These are phyloP conservation scores for Chytriomyces confervae DNA, from an alignment of 192 early-diverging fungal genomes.

Conservation along the genomic window DNA sequence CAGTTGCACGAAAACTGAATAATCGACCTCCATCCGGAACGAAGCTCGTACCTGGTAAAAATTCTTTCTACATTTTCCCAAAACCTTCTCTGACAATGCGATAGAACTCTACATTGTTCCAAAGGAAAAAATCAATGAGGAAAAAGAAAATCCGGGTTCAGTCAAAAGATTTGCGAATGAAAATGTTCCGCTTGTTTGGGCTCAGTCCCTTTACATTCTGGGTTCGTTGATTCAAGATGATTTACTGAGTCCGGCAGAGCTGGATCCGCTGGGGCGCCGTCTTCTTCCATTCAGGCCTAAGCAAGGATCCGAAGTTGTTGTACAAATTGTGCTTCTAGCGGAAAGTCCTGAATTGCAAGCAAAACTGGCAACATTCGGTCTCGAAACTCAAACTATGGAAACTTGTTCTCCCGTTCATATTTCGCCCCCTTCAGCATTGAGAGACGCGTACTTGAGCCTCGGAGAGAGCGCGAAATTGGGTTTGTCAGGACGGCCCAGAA, in stretches of 20 bases:
- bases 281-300: constrained; percentile 59
- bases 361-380: constrained; percentile 71
- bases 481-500: constrained; percentile 74
- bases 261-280: constrained; percentile 83
- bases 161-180: constrained; percentile 80
- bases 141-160: constrained; percentile 70
- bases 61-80: constrained; percentile 2
- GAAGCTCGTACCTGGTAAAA: constrained; percentile 46
- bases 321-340: constrained; percentile 79
- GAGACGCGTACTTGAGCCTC: constrained; percentile 76
- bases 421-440: constrained; percentile 72
- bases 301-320: constrained; percentile 63
- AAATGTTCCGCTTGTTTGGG: constrained; percentile 88
- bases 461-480: constrained; percentile 81
- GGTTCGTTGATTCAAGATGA: constrained; percentile 79
- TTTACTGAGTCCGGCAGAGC: constrained; percentile 74
- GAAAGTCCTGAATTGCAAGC: constrained; percentile 77
- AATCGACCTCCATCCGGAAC: constrained; percentile 40
- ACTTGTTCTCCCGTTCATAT: constrained; percentile 73
- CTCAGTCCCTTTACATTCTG: constrained; percentile 79
- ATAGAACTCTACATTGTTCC: constrained; percentile 84
- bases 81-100: constrained; percentile 54
- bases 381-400: constrained; percentile 81
- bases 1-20: constrained; percentile 24
- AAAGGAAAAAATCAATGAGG: constrained; percentile 70